phyloP scores from a whole-genome alignment of 2,329 filamentous ascomycete species.

The Didymosphaeria variabile region DNA sequence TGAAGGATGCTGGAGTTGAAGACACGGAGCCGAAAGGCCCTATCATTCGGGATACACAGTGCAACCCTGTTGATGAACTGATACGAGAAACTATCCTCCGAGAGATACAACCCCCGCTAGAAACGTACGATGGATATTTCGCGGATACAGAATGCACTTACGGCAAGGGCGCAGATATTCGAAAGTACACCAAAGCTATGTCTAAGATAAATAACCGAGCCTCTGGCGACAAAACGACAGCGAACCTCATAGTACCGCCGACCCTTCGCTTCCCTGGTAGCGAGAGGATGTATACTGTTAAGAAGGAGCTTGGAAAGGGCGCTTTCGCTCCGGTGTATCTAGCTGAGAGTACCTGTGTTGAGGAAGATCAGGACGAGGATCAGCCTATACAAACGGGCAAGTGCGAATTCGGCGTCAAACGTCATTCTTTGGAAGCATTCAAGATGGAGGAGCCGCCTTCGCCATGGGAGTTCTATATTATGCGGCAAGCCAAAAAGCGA shows the following conservation, averaged over 20 bases:
- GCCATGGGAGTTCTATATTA: conserved; percentile 96
- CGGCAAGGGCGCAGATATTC: conserved; percentile 77
- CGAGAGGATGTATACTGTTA: conserved; percentile 76
- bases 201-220: conserved; percentile 65
- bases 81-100: conserved; percentile 79
- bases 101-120: conserved; percentile 76
- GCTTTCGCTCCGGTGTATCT: conserved; percentile 97
- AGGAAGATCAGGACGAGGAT: conserved; percentile 55
- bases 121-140: conserved; percentile 80
- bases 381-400: conserved; percentile 67
- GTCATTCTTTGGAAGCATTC: conserved; percentile 77
- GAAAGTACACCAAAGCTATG: conserved; percentile 77
- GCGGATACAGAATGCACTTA: conserved; percentile 72
- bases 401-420: conserved; percentile 66
- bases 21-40: conserved; percentile 65
- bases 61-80: conserved; percentile 85
- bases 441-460: conserved; percentile 93
- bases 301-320: conserved; percentile 87
- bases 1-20: conserved; percentile 52
- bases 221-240: conserved; percentile 67
- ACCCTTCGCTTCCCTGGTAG: conserved; percentile 73
- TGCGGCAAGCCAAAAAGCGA: conserved; percentile 80
- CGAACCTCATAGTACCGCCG: conserved; percentile 67
- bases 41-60: conserved; percentile 82
- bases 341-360: conserved; percentile 74